Evolutionary conservation across 2,329 filamentous ascomycete species (phyloP), one percentile per base, ranked within the genome.

Genomic region (Ilyonectria destructans): DNA sequence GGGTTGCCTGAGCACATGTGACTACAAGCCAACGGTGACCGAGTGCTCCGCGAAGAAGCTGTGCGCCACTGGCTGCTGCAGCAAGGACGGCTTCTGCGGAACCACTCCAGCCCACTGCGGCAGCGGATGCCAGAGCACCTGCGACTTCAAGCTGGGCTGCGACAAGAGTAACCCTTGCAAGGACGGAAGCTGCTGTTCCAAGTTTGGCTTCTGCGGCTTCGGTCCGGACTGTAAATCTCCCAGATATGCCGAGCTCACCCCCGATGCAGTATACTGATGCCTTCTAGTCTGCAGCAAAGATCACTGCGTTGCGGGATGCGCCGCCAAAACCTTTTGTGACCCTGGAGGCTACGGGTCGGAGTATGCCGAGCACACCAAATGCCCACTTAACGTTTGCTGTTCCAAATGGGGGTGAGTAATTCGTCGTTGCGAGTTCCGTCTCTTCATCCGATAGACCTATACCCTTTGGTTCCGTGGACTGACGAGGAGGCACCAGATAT

Each of bases 181-280:
- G 52, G 63, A 62, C n/a, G 76, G 78, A 40, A 40, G 10, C 45
- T 82, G 80, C 70, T 81, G 80, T 63, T 72, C 66, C 60, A 61
- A 76, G 49, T 52, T 60, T 64, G 69, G 65, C 21, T 65, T 61
- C 58, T 80, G 68, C 60, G 78, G 81, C 31, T 82, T 78, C 61
- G 70, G 70, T 35, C 62, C 65, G 9, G 62, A 70, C 43, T 74
- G 62, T 66, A 26, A 67, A 63, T 46, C 26, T 31, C n/a, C 23
- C 43, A 21, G 37, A 17, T 13, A n/a, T 37, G 49, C 21, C 23
- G 46, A 40, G 5, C 31, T 33, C 45, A 23, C 6, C 23, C 7
- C 15, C 26, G 26, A 26, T 26, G 26, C 26, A 26, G 0, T 6
- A 51, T 45, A 23, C 62, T 52, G 35, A 55, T 52, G 29, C 19